These are phyloP conservation scores for Termitomyces sp. DNA, from an alignment of 768 basidiomycete species.

Conservation along the genomic window DNA sequence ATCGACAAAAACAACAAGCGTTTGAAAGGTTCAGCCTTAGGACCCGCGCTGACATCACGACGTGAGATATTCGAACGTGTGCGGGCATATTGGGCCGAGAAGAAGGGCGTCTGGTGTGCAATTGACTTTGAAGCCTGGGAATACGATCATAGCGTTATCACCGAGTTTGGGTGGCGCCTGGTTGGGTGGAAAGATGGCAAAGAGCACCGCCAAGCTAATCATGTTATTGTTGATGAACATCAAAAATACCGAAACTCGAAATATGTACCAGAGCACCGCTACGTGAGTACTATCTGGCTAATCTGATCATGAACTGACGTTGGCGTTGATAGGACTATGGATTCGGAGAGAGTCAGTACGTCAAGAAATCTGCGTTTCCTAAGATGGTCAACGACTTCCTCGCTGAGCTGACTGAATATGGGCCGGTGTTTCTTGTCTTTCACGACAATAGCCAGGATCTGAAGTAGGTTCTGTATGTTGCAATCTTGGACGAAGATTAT, in stretches of 20 bases:
- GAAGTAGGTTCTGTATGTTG: conserved; percentile 42
- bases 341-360: conserved; percentile 59
- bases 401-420: conserved; percentile 31
- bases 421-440: conserved; percentile 76
- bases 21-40: conserved; percentile 51
- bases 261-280: conserved; percentile 61
- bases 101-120: conserved; percentile 70
- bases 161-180: conserved; percentile 80
- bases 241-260: conserved; percentile 51
- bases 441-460: conserved; percentile 79
- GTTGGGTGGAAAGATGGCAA: conserved; percentile 53
- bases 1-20: conserved; percentile 81
- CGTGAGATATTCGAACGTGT: conserved; percentile 67
- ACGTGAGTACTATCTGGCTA: conserved; percentile 34
- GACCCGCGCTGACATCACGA: conserved; percentile 49
- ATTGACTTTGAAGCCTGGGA: conserved; percentile 89
- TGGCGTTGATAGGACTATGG: conserved; percentile 47
- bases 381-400: conserved; percentile 46
- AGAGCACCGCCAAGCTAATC: conserved; percentile 47
- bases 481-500: background rate
- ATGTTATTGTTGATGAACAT: conserved; percentile 65
- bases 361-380: conserved; percentile 52
- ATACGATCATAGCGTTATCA: conserved; percentile 63
- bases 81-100: conserved; percentile 58
- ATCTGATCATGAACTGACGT: background rate